Evolutionary conservation across 2,329 filamentous ascomycete genomes (phyloP).

Genomic region (Sporothrix phasma): DNA sequence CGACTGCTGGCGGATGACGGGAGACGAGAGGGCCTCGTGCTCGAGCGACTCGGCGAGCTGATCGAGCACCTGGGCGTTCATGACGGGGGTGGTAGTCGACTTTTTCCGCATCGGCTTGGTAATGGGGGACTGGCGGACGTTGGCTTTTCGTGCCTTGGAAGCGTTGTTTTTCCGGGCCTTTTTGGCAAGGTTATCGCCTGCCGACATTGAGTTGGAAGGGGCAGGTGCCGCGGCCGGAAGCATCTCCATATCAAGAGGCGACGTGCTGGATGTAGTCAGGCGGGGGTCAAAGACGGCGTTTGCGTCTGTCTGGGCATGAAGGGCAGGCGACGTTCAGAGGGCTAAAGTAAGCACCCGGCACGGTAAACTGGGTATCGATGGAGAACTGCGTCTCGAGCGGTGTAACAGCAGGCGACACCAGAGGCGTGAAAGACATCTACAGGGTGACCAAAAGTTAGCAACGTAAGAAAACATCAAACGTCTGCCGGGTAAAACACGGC

Average conservation of each 20-base stretch:
- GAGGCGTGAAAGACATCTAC: slow-evolving; percentile 66
- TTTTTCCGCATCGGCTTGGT: slow-evolving; percentile 55
- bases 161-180: slow-evolving; percentile 44
- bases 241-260: slow-evolving; percentile 44
- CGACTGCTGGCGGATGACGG: slow-evolving; percentile 26
- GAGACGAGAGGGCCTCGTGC: slow-evolving; percentile 21
- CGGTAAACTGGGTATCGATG: slow-evolving; percentile 47
- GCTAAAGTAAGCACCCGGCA: slow-evolving; percentile 69
- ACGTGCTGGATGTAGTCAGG: slow-evolving; percentile 33
- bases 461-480: slow-evolving; percentile 2
- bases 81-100: slow-evolving; percentile 41
- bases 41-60: slow-evolving; percentile 41
- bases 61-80: slow-evolving; percentile 45
- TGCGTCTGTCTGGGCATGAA: slow-evolving; percentile 59
- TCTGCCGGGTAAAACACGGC: neutral
- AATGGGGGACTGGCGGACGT: slow-evolving; percentile 61
- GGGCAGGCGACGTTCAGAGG: slow-evolving; percentile 70
- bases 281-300: slow-evolving; percentile 36
- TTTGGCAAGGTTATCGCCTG: slow-evolving; percentile 34
- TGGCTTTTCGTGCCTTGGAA: slow-evolving; percentile 41
- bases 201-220: neutral
- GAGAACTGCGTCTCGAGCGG: slow-evolving; percentile 64
- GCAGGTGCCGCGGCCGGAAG: slow-evolving; percentile 21
- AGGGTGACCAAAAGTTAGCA: slow-evolving; percentile 21
- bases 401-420: slow-evolving; percentile 76